Percentiles rank a stretch among this genome's conserved stretches.
These are phyloP conservation scores for Geotrichum reessii DNA, from an alignment of 1,139 yeast genomes.

Conservation along the genomic window DNA sequence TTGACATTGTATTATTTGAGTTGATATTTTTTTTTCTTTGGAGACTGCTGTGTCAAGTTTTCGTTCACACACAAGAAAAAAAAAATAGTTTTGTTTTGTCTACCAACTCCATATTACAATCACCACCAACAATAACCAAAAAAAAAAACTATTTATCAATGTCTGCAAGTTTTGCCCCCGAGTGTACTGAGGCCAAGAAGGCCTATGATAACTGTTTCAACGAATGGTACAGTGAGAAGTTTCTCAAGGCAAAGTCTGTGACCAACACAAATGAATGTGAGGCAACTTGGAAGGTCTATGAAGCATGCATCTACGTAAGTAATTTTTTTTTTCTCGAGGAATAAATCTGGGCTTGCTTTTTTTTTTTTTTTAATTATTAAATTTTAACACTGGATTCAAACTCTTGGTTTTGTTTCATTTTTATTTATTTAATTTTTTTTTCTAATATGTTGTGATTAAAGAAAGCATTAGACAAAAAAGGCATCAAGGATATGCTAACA, in stretches of 20 bases:
- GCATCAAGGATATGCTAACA: slow-evolving; percentile 59
- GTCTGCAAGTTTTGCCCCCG: slow-evolving; percentile 96
- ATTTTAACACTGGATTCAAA: too few species aligned
- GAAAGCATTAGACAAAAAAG: slow-evolving; percentile 62
- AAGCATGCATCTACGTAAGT: slow-evolving; percentile 69
- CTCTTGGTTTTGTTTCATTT: not conserved
- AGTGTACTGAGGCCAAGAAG: slow-evolving; percentile 81
- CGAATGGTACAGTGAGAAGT: slow-evolving; percentile 91
- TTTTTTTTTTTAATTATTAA: too few species aligned
- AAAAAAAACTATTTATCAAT: slow-evolving; percentile 35
- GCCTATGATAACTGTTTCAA: slow-evolving; percentile 90
- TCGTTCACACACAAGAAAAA: too few species aligned
- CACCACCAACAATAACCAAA: not conserved
- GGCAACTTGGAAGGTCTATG: slow-evolving; percentile 80
- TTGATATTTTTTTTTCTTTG: too few species aligned
- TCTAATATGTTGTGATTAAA: slow-evolving; percentile 16
- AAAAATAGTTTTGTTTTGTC: not conserved
- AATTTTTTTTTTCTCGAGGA: not conserved
- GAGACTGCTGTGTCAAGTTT: too few species aligned
- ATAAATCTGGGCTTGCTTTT: too few species aligned
- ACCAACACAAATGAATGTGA: slow-evolving; percentile 67
- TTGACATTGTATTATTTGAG: too few species aligned
- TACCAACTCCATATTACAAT: too few species aligned
- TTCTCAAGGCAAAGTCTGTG: slow-evolving; percentile 57
- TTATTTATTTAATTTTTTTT: not conserved